These are phyloP conservation scores for Rhynchospora tenuis DNA, from an alignment of 176 grass and related monocot species.

Conservation along the genomic window DNA sequence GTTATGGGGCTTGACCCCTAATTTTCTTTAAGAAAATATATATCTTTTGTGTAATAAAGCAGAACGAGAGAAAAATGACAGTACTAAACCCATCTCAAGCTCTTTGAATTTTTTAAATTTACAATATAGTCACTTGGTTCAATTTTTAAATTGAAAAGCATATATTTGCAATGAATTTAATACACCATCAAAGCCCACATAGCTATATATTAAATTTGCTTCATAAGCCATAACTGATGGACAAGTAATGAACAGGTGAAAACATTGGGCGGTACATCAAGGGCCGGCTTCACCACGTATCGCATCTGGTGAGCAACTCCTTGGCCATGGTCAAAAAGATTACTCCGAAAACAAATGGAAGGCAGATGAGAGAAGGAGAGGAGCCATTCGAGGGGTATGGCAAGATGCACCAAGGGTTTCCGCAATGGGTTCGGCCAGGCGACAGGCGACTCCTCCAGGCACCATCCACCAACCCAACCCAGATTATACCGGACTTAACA, in stretches of 20 bases:
- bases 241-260: background rate
- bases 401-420: constrained; percentile 49
- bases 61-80: no score
- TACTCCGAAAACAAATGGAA: constrained; percentile 16
- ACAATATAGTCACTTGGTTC: no score
- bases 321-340: constrained; percentile 79
- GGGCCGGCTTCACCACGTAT: constrained; percentile 27
- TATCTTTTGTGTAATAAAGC: no score
- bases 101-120: no score
- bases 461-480: background rate
- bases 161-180: no score
- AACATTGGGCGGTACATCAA: constrained; percentile 39
- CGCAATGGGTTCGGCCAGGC: constrained; percentile 41
- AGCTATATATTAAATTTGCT: no score
- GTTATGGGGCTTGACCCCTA: no score
- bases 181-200: no score
- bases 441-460: constrained; percentile 67
- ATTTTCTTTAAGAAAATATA: no score
- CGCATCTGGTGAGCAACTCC: constrained; percentile 71
- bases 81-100: no score
- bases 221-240: background rate
- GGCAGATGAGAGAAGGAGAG: background rate
- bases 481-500: constrained; percentile 28
- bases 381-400: constrained; percentile 66
- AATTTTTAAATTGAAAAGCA: no score